Evolutionary conservation across 1,284 basidiomycete species (phyloP).

Genomic region (Neolentinus lepideus): DNA sequence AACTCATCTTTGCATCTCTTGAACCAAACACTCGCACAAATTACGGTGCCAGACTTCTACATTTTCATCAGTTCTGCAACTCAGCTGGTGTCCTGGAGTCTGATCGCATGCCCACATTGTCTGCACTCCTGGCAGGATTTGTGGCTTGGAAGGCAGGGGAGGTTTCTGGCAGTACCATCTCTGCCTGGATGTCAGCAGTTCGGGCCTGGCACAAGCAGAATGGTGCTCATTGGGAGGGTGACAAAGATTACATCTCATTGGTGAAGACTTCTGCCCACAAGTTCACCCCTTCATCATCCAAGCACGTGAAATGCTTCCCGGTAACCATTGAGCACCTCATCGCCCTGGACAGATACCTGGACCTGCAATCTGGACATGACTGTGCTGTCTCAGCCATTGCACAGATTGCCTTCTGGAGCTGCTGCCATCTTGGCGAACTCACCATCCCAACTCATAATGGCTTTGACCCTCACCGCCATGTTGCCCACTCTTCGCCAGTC

Average conservation of each 20-base stretch:
- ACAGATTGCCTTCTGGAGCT: not conserved
- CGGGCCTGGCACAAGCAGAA: constrained; percentile 25
- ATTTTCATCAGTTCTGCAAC: constrained; percentile 29
- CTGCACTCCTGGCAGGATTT: constrained; percentile 20
- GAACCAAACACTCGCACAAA: constrained; percentile 15
- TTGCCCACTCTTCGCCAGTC: too few relatives aligned
- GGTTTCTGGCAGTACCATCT: constrained; percentile 4
- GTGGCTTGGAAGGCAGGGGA: constrained; percentile 4
- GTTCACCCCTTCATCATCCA: not conserved
- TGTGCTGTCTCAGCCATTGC: not conserved
- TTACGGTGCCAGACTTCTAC: constrained; percentile 26
- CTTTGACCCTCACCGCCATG: too few relatives aligned
- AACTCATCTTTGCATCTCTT: not conserved
- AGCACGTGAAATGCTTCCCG: not conserved
- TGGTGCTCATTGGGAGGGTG: constrained; percentile 22
- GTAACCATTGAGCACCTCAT: not conserved
- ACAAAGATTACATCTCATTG: constrained; percentile 9
- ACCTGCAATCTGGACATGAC: not conserved
- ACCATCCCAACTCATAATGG: too few relatives aligned
- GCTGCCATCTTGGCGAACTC: not conserved
- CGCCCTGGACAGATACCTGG: not conserved
- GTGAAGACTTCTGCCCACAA: not conserved
- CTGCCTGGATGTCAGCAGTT: constrained; percentile 21
- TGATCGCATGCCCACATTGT: constrained; percentile 24
- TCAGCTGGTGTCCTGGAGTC: constrained; percentile 17